Percentiles rank a stretch among this genome's conserved stretches.
phyloP scores from a whole-genome alignment of 257 asterid genomes.

The Solanum tarijense region DNA sequence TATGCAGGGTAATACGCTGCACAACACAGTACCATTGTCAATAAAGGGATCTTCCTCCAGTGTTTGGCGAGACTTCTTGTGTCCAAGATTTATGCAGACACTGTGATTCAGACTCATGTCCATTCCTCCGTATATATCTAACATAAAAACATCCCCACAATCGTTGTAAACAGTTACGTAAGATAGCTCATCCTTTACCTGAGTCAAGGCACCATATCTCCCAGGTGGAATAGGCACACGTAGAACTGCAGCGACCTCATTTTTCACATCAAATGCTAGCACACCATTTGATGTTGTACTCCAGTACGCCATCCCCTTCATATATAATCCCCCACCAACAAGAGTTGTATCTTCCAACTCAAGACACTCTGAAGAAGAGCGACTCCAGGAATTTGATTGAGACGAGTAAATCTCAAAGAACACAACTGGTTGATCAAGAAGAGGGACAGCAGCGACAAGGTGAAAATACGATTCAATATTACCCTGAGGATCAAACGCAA shows the following conservation, averaged over 20 bases:
- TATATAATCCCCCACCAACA: slow-evolving; percentile 13
- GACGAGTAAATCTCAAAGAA: slow-evolving; percentile 33
- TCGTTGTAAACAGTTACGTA: slow-evolving; percentile 7
- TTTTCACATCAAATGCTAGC: slow-evolving; percentile 20
- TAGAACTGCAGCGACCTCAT: slow-evolving; percentile 13
- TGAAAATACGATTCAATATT: slow-evolving; percentile 20
- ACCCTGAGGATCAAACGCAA: slow-evolving; percentile 28
- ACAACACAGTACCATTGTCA: slow-evolving; percentile 13
- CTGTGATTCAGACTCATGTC: slow-evolving; percentile 11
- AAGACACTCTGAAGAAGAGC: background rate
- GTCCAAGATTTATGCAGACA: background rate
- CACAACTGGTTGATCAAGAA: slow-evolving; percentile 1
- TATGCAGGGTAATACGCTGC: background rate
- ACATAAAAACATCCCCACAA: background rate
- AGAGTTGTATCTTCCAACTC: slow-evolving; percentile 3
- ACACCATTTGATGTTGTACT: slow-evolving; percentile 10
- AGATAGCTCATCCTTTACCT: slow-evolving; percentile 26
- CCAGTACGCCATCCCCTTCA: slow-evolving; percentile 35
- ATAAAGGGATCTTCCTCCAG: slow-evolving; percentile 12
- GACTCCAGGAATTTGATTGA: slow-evolving; percentile 10
- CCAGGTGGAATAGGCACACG: background rate
- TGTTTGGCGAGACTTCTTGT: background rate
- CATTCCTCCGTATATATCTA: slow-evolving; percentile 24
- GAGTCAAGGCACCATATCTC: slow-evolving; percentile 20
- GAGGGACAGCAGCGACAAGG: slow-evolving; percentile 15